A percentile compares a stretch with the other conserved stretches of the same genome.
phyloP scores from a whole-genome alignment of 1,139 yeast species.

The Taphrina flavorubra region DNA sequence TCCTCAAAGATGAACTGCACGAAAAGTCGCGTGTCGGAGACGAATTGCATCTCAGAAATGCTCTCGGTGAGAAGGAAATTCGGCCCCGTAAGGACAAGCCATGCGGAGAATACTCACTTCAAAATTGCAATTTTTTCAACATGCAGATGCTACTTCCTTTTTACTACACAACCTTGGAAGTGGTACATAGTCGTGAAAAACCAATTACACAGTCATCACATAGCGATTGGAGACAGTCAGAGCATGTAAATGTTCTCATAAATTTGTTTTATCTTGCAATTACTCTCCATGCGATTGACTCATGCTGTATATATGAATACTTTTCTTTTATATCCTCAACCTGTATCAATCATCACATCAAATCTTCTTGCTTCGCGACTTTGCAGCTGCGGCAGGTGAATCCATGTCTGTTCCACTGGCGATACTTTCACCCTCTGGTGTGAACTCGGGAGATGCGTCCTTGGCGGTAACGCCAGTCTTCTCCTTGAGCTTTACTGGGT shows the following conservation, averaged over 20 bases:
- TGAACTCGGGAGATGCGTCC: conserved; percentile 43
- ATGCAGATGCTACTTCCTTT: too few relatives aligned
- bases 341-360: conserved; percentile 1
- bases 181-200: too few relatives aligned
- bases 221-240: too few relatives aligned
- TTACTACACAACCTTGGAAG: too few relatives aligned
- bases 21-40: too few relatives aligned
- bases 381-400: conserved; percentile 42
- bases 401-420: conserved; percentile 42
- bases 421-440: conserved; percentile 44
- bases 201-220: neutral
- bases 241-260: neutral
- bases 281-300: conserved; percentile 1
- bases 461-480: conserved; percentile 44
- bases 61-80: too few relatives aligned
- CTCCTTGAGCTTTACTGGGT: conserved; percentile 32
- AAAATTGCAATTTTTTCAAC: too few relatives aligned
- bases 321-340: neutral
- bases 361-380: conserved; percentile 43
- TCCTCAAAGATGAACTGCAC: too few relatives aligned
- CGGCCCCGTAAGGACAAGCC: too few relatives aligned
- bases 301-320: conserved; percentile 1
- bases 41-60: too few relatives aligned
- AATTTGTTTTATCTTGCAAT: neutral
- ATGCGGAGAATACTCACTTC: too few relatives aligned